These are phyloP conservation scores for Plasmodium blacklocki DNA, from an alignment of 169 alveolate species.

Conservation along the genomic window DNA sequence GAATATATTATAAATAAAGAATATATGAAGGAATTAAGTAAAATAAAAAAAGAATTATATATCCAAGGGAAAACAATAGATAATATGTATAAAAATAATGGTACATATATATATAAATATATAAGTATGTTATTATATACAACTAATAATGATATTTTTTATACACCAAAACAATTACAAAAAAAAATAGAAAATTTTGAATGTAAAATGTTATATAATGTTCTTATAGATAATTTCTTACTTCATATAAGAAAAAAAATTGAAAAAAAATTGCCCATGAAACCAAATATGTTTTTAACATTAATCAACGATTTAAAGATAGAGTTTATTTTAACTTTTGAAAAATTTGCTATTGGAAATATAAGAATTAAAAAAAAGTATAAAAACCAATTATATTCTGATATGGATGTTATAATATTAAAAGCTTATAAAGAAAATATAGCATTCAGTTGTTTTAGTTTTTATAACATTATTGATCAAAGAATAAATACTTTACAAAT, in stretches of 20 bases:
- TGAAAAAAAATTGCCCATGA: slow-evolving; percentile 65
- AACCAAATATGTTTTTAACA: slow-evolving; percentile 46
- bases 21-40: slow-evolving; percentile 16
- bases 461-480: slow-evolving; percentile 36
- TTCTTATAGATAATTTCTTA: slow-evolving; percentile 42
- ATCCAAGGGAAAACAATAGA: slow-evolving; percentile 49
- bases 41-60: slow-evolving; percentile 32
- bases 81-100: slow-evolving; percentile 30
- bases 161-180: slow-evolving; percentile 36
- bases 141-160: slow-evolving; percentile 26
- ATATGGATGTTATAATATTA: slow-evolving; percentile 44
- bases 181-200: slow-evolving; percentile 47
- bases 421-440: slow-evolving; percentile 69
- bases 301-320: slow-evolving; percentile 46
- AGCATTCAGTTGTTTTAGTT: slow-evolving; percentile 52
- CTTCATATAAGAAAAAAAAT: slow-evolving; percentile 45
- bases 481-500: slow-evolving; percentile 26
- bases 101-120: slow-evolving; percentile 34
- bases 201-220: slow-evolving; percentile 28
- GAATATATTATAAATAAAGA: not conserved
- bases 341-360: slow-evolving; percentile 41
- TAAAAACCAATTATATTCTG: slow-evolving; percentile 17
- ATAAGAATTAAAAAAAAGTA: slow-evolving; percentile 18
- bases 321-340: slow-evolving; percentile 32
- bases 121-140: slow-evolving; percentile 33